Percentiles rank a stretch among this genome's conserved stretches.
Conservation (phyloP, 2,329 filamentous ascomycete species). For the Pochonia chlamydosporia region DNA sequence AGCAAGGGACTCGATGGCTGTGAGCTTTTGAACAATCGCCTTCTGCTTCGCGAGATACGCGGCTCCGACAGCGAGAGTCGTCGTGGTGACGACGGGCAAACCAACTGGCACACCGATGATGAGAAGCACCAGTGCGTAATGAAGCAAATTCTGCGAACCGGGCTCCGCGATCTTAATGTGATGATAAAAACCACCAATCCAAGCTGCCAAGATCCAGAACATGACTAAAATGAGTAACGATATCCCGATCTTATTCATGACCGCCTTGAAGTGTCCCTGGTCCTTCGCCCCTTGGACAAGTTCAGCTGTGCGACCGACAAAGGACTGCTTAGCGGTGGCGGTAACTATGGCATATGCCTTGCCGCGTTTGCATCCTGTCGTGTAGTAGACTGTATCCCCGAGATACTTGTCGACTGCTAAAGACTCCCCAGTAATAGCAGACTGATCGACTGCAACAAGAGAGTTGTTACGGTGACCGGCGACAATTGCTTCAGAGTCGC, state of each 20-base stretch:
- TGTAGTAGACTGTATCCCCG: constrained; percentile 72
- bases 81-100: constrained; percentile 74
- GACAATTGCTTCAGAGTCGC: too few species aligned
- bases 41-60: constrained; percentile 73
- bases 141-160: constrained; percentile 58
- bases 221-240: constrained; percentile 69
- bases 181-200: constrained; percentile 77
- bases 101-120: constrained; percentile 76
- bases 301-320: constrained; percentile 70
- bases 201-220: constrained; percentile 68
- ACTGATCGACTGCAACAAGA: constrained; percentile 69
- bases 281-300: constrained; percentile 71
- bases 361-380: constrained; percentile 75
- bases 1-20: constrained; percentile 70
- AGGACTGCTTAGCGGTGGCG: constrained; percentile 64
- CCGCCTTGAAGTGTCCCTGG: constrained; percentile 74
- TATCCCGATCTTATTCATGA: constrained; percentile 78
- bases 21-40: constrained; percentile 75
- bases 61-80: constrained; percentile 70
- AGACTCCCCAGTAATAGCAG: constrained; percentile 75
- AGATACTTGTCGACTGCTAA: constrained; percentile 76
- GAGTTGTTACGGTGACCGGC: constrained; percentile 60
- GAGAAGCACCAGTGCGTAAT: constrained; percentile 64
- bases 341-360: constrained; percentile 67
- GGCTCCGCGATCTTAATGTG: constrained; percentile 55